These are phyloP conservation scores for Eustoma russellianum DNA, from an alignment of 257 asterid species.

Conservation along the genomic window DNA sequence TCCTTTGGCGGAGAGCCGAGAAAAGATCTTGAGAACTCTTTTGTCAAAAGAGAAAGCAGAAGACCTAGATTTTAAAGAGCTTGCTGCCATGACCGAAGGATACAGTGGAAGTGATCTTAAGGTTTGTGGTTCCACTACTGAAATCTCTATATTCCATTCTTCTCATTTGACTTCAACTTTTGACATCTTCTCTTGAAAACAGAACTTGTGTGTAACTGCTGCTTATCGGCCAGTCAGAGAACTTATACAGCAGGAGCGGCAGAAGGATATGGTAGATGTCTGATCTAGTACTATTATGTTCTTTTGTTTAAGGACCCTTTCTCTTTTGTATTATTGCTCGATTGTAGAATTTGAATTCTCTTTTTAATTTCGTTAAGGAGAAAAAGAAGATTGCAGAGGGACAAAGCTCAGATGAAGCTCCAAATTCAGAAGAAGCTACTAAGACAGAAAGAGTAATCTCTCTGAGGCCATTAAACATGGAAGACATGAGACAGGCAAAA, in stretches of 20 bases:
- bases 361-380: conserved; percentile 29
- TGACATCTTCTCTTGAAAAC: conserved; percentile 22
- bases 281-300: background rate
- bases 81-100: conserved; percentile 83
- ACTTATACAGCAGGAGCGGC: conserved; percentile 61
- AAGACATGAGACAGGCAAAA: conserved; percentile 79
- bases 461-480: conserved; percentile 81
- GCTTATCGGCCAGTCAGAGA: conserved; percentile 97
- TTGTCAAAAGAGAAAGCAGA: conserved; percentile 73
- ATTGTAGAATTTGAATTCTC: background rate
- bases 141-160: conserved; percentile 1
- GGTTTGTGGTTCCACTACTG: conserved; percentile 33
- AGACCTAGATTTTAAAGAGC: conserved; percentile 75
- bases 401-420: conserved; percentile 35
- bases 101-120: conserved; percentile 96
- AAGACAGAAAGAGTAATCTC: conserved; percentile 46
- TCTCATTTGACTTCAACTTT: conserved; percentile 17
- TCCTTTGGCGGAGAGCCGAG: conserved; percentile 84
- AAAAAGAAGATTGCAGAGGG: conserved; percentile 40
- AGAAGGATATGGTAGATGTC: conserved; percentile 48
- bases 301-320: background rate
- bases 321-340: background rate
- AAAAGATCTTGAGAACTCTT: conserved; percentile 76
- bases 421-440: conserved; percentile 33
- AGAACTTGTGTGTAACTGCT: conserved; percentile 85